A percentile compares a stretch with the other conserved stretches of the same genome.
Evolutionary conservation across 495 filamentous ascomycete species (phyloP).

Genomic region (Sordaria brevicollis): DNA sequence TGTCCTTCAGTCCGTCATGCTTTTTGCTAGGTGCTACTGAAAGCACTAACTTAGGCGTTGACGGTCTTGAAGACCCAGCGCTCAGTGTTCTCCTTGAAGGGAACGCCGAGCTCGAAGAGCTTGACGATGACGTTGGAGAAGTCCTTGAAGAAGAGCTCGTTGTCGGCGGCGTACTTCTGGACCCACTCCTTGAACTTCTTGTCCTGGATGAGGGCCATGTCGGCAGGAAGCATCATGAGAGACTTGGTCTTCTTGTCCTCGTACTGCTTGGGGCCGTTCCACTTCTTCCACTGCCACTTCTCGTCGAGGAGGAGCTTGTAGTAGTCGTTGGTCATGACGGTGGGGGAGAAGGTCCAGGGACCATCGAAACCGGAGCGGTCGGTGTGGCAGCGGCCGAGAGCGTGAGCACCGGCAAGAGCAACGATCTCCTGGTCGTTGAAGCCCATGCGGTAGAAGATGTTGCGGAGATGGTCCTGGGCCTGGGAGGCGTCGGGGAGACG

Average conservation of each 20-base stretch:
- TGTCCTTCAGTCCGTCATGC: not conserved
- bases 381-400: conserved; percentile 83
- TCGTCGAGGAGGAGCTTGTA: conserved; percentile 78
- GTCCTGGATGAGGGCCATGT: conserved; percentile 82
- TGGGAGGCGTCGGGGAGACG: conserved; percentile 85
- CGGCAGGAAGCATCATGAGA: conserved; percentile 96
- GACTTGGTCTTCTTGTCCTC: conserved; percentile 75
- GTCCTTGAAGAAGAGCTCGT: conserved; percentile 86
- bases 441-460: conserved; percentile 94
- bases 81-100: conserved; percentile 60
- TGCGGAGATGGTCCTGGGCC: conserved; percentile 72
- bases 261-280: conserved; percentile 81
- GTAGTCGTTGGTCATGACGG: conserved; percentile 89
- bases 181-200: conserved; percentile 77
- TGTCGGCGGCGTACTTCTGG: conserved; percentile 86
- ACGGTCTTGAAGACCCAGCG: conserved; percentile 64
- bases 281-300: conserved; percentile 90
- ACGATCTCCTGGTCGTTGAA: conserved; percentile 98
- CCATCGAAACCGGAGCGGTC: conserved; percentile 84
- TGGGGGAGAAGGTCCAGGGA: conserved; percentile 95
- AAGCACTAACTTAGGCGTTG: conserved; percentile 8
- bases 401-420: conserved; percentile 81
- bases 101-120: conserved; percentile 92
- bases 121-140: conserved; percentile 69
- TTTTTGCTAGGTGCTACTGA: not conserved